Conservation (phyloP, 352 stramenopile species). For the Aphanomyces invadans region DNA sequence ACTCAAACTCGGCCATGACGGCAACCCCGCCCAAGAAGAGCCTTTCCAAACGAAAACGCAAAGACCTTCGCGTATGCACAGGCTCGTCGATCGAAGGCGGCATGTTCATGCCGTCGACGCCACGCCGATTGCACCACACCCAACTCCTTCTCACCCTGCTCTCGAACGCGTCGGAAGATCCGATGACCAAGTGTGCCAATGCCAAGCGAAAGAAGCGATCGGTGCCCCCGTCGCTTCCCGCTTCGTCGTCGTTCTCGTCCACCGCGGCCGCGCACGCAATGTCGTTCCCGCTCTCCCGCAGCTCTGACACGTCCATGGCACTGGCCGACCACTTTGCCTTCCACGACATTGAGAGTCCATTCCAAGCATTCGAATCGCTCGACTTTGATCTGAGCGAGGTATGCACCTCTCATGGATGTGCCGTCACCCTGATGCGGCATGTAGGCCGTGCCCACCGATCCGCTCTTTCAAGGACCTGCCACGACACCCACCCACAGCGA, state of each 20-base stretch:
- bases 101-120: conserved; percentile 74
- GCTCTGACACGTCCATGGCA: background rate
- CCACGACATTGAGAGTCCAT: conserved; percentile 51
- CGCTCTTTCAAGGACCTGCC: conserved; percentile 52
- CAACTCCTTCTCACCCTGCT: conserved; percentile 73
- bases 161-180: conserved; percentile 43
- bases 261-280: background rate
- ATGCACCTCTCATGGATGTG: background rate
- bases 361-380: conserved; percentile 74
- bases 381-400: conserved; percentile 84
- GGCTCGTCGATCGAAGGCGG: conserved; percentile 36
- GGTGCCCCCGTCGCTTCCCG: conserved; percentile 6
- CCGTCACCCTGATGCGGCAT: too few species aligned
- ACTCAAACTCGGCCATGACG: background rate
- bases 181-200: conserved; percentile 26
- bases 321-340: conserved; percentile 33
- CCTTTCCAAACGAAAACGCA: conserved; percentile 71
- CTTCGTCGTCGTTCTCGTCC: background rate
- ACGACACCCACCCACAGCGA: conserved; percentile 37
- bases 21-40: conserved; percentile 38
- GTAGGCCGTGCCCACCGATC: background rate
- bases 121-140: conserved; percentile 63
- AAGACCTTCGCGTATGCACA: conserved; percentile 76
- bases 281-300: conserved; percentile 27
- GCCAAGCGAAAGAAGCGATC: conserved; percentile 60